A percentile compares a stretch with the other conserved stretches of the same genome.
Conservation (phyloP, 768 basidiomycete species). For the Trametopsis cervina region DNA sequence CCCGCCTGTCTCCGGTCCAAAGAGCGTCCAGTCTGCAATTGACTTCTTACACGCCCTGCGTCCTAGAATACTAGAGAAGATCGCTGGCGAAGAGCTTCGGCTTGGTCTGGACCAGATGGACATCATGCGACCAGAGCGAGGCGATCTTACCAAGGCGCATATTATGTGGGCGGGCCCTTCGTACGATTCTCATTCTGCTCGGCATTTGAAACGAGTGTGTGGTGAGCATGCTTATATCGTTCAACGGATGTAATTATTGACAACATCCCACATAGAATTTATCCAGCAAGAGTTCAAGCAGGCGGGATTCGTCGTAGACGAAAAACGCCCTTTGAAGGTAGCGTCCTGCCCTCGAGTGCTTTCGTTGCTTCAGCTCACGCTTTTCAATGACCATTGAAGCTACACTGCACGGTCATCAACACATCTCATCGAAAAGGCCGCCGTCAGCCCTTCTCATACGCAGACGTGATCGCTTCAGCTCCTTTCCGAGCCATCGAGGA, state of each 20-base stretch:
- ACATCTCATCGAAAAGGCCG: constrained; percentile 25
- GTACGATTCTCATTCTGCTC: constrained; percentile 25
- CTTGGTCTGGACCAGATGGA: constrained; percentile 43
- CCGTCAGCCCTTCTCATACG: constrained; percentile 38
- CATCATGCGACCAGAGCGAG: constrained; percentile 37
- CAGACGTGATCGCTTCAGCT: constrained; percentile 26
- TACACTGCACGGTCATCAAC: constrained; percentile 33
- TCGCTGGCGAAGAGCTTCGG: constrained; percentile 26
- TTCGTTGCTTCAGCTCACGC: neutral
- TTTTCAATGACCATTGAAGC: constrained; percentile 15
- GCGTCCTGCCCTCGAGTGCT: neutral
- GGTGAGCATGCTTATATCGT: constrained; percentile 22
- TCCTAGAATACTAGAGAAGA: constrained; percentile 37
- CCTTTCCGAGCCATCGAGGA: constrained; percentile 16
- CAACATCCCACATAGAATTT: constrained; percentile 20
- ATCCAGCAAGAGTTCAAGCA: constrained; percentile 23
- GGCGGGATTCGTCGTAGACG: constrained; percentile 27
- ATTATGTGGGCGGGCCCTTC: constrained; percentile 52
- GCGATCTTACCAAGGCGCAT: constrained; percentile 36
- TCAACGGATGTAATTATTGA: neutral
- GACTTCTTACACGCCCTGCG: constrained; percentile 19
- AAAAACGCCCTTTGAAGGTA: constrained; percentile 29
- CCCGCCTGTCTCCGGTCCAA: neutral
- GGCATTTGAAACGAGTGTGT: constrained; percentile 26
- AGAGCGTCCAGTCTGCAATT: constrained; percentile 20